Conservation (phyloP, 2,329 filamentous ascomycete species). For the Teratosphaeria pseudoeucalypti region DNA sequence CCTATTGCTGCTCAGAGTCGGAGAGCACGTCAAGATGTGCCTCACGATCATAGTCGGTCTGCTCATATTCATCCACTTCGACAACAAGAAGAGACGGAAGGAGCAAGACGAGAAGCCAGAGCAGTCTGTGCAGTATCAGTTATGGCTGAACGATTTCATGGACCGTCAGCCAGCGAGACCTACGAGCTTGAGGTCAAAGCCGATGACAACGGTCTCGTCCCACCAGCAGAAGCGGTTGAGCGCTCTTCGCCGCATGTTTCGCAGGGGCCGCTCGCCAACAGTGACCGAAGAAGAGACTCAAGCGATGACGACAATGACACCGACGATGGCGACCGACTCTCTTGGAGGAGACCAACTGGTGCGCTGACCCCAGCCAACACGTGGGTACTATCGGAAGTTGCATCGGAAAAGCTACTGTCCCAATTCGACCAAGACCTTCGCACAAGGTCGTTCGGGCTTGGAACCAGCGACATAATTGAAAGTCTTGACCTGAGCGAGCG, state of each 20-base stretch:
- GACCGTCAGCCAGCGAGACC: background rate
- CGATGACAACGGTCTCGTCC: background rate
- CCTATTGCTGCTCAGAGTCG: background rate
- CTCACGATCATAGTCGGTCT: background rate
- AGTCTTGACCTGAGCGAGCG: background rate
- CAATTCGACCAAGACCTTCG: no score
- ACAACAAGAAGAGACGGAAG: background rate
- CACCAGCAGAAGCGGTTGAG: background rate
- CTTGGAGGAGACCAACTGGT: background rate
- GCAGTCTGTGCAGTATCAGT: background rate
- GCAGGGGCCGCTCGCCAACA: background rate
- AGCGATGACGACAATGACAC: background rate
- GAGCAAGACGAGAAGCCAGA: background rate
- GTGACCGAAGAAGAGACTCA: background rate
- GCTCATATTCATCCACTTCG: background rate
- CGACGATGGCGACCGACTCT: background rate
- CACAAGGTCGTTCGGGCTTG: conserved; percentile 1
- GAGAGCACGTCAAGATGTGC: background rate
- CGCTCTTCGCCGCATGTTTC: background rate
- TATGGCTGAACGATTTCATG: background rate
- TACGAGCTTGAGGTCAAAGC: background rate
- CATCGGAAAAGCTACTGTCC: background rate
- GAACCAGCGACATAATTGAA: background rate
- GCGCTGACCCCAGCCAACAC: background rate
- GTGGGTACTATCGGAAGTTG: background rate